Evolutionary conservation across 139 green algal species (phyloP).

Genomic region (Chlorella sp.): DNA sequence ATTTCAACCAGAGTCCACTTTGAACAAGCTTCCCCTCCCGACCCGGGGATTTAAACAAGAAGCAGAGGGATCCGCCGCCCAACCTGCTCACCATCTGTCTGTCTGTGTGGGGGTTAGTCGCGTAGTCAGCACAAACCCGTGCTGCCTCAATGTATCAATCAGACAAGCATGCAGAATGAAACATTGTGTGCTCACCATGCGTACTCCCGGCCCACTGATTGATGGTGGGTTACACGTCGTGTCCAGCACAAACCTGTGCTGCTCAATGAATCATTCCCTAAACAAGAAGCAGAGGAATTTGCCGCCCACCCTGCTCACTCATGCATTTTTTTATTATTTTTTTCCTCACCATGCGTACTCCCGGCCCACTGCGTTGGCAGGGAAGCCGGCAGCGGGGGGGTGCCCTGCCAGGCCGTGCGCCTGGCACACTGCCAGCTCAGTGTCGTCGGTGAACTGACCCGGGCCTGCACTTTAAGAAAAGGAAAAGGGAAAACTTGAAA

Average conservation of each 20-base stretch:
- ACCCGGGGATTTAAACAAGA: too few relatives aligned
- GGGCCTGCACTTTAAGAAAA: not conserved
- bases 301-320: not conserved
- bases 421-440: slow-evolving; percentile 54
- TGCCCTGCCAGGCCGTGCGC: slow-evolving; percentile 34
- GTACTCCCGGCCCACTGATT: slow-evolving; percentile 43
- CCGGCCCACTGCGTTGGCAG: slow-evolving; percentile 17
- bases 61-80: not conserved
- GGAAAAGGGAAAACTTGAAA: not conserved
- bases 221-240: too few relatives aligned
- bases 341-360: slow-evolving; percentile 36
- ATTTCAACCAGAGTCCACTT: too few relatives aligned
- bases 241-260: too few relatives aligned
- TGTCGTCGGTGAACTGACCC: slow-evolving; percentile 53
- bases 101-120: too few relatives aligned
- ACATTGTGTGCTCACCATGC: not conserved
- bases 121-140: too few relatives aligned
- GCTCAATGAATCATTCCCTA: not conserved
- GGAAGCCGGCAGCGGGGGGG: slow-evolving; percentile 23
- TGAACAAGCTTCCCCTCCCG: too few relatives aligned
- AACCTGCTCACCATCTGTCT: not conserved
- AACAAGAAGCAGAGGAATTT: not conserved
- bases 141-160: not conserved
- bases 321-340: not conserved
- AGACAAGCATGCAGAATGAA: not conserved